Evolutionary conservation across 805 yeast genomes (phyloP), one percentile per base, ranked within the genome.

Genomic region (Pichia heedii): DNA sequence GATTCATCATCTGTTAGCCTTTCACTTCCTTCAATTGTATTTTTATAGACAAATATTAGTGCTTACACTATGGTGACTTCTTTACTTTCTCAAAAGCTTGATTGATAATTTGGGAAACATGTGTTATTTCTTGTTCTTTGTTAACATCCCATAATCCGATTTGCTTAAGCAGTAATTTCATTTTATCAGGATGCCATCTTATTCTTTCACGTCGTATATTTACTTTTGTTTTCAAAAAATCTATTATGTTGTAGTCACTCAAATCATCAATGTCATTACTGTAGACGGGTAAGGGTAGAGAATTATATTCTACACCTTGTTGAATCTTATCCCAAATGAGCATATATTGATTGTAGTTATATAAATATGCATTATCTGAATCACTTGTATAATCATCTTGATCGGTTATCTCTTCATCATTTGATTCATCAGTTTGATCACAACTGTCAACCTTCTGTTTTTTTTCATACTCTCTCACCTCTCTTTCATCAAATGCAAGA

Each of bases 121-220:
- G 47, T 0, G 75, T 73, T 11, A 70, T 61, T 33, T 45, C 30
- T 19, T 20, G 29, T 11, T 48, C 44, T 8, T 37, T 24, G 3
- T 22, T 39, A 11, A 16, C 16, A 22, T 42, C 27, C 24, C 41
- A 36, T 21, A 41, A 44, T 12, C 41, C 37, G 26, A 24, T 16
- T 15, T 33, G 20, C 15, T 43, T 47, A 21, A 45, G 54, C 32
- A 44, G 56, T 47, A 32, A 33, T 3, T 52, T 52, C 79, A 81
- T 73, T 52, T 70, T 73, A 54, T 81, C 88, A 1, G 88, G 88
- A 55, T 81, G 88, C 87, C 87, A 81, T 48, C 74, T 60, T 6
- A 80, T 57, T 43, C 87, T 56, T 51, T 81, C 87, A 24, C 46
- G 50, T 45, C 71, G 76, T 21, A 67, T 46, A 10, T 60, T 48